phyloP scores from a whole-genome alignment of 2,329 filamentous ascomycete genomes.

The Talaromyces albobiverticillius region DNA sequence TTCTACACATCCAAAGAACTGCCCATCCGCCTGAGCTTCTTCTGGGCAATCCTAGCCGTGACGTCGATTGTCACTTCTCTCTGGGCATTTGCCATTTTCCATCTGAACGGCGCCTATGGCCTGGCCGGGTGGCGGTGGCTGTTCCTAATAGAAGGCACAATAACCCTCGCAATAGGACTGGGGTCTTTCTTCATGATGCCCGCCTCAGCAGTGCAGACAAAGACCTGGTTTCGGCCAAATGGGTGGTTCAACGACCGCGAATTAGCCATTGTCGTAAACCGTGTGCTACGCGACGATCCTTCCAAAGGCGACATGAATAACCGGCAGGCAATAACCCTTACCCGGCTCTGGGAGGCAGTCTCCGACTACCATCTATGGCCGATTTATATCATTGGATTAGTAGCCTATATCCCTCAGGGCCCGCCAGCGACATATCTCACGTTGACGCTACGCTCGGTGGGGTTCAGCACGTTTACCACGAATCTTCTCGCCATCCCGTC shows the following conservation, averaged over 20 bases:
- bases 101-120: conserved; percentile 4
- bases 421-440: conserved; percentile 37
- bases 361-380: conserved; percentile 53
- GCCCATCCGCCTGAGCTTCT: conserved; percentile 7
- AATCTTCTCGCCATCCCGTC: conserved; percentile 64
- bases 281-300: conserved; percentile 51
- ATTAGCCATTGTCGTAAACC: conserved; percentile 65
- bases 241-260: conserved; percentile 44
- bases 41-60: conserved; percentile 9
- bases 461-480: conserved; percentile 57
- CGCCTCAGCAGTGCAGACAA: conserved; percentile 39
- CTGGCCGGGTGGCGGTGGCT: conserved; percentile 9
- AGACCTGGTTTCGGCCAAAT: conserved; percentile 21
- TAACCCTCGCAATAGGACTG: not conserved
- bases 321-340: conserved; percentile 45
- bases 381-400: conserved; percentile 32
- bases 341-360: conserved; percentile 48
- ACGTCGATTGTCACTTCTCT: conserved; percentile 4
- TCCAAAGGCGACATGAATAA: conserved; percentile 58
- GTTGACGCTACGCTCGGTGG: conserved; percentile 49
- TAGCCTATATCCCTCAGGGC: conserved; percentile 38
- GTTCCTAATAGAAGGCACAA: not conserved
- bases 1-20: conserved; percentile 12
- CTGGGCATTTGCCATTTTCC: conserved; percentile 12
- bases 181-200: conserved; percentile 42